Evolutionary conservation across 2,329 filamentous ascomycete species (phyloP).

Genomic region (Fusarium metavorans): DNA sequence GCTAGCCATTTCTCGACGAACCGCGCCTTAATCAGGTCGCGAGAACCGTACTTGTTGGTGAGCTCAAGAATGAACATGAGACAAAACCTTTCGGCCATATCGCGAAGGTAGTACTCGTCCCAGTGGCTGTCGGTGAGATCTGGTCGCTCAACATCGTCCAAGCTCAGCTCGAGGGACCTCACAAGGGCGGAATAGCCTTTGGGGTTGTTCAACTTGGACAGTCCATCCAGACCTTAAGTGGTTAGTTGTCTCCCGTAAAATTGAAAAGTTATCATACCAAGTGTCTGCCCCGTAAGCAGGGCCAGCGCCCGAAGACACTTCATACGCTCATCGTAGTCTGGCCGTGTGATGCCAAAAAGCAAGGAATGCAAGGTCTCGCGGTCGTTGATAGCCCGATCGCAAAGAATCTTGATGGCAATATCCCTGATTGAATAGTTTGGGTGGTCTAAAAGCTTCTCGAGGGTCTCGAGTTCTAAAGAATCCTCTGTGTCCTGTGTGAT

Average conservation of each 20-base stretch:
- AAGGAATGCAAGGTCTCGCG: constrained; percentile 61
- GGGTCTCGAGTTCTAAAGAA: constrained; percentile 73
- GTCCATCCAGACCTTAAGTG: constrained; percentile 49
- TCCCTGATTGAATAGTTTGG: constrained; percentile 80
- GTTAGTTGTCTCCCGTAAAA: constrained; percentile 25
- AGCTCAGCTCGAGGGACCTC: constrained; percentile 68
- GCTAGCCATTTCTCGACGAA: constrained; percentile 81
- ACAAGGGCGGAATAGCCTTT: constrained; percentile 69
- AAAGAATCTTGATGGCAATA: constrained; percentile 71
- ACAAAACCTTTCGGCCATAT: constrained; percentile 70
- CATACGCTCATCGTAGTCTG: constrained; percentile 70
- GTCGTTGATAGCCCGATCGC: constrained; percentile 71
- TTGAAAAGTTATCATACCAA: constrained; percentile 37
- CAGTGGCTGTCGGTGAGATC: constrained; percentile 66
- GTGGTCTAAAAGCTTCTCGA: constrained; percentile 75
- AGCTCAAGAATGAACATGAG: constrained; percentile 70
- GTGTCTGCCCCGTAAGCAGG: constrained; percentile 61
- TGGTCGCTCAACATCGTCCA: constrained; percentile 63
- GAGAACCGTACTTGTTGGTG: constrained; percentile 68
- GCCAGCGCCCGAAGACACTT: constrained; percentile 67
- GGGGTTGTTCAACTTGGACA: constrained; percentile 62
- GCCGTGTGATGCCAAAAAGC: constrained; percentile 68
- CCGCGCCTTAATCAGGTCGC: constrained; percentile 69
- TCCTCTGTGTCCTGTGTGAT: constrained; percentile 83
- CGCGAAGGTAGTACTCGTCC: constrained; percentile 73